Conservation (phyloP, 306 rosid species). For the Astragalus glycyphyllos region DNA sequence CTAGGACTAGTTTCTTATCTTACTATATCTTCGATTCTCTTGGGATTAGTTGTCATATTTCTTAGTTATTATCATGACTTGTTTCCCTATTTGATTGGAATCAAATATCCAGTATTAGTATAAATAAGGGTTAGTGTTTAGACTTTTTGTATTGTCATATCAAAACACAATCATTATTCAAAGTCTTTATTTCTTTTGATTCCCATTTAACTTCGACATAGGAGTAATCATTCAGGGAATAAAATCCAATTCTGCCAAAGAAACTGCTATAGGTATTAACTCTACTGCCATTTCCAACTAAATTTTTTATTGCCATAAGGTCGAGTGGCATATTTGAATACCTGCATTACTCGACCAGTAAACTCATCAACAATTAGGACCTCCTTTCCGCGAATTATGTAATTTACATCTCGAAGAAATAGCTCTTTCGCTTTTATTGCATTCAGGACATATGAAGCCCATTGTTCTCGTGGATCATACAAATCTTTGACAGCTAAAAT, state of each 20-base stretch:
- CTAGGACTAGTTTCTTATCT: background rate
- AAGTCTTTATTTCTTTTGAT: conserved; percentile 3
- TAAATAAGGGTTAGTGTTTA: background rate
- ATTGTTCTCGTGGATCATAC: conserved; percentile 96
- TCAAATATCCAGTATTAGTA: background rate
- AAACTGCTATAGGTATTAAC: conserved; percentile 21
- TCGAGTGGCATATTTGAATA: conserved; percentile 38
- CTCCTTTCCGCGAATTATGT: conserved; percentile 91
- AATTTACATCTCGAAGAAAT: conserved; percentile 92
- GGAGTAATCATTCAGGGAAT: background rate
- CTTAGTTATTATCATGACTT: background rate
- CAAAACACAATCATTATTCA: background rate
- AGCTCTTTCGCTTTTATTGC: conserved; percentile 96
- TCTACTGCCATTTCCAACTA: background rate
- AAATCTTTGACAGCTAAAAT: conserved; percentile 88
- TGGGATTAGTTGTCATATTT: background rate
- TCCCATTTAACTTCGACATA: conserved; percentile 7
- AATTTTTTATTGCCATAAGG: conserved; percentile 19
- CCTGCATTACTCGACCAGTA: conserved; percentile 99
- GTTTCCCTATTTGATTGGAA: background rate
- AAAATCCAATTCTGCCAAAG: conserved; percentile 28
- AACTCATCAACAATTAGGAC: conserved; percentile 95
- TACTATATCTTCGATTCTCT: background rate
- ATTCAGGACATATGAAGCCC: conserved; percentile 94
- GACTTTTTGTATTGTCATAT: background rate